Base-by-base conservation (phyloP, 2,329 filamentous ascomycete genomes). In the Thermochaetoides dissita region DNA sequence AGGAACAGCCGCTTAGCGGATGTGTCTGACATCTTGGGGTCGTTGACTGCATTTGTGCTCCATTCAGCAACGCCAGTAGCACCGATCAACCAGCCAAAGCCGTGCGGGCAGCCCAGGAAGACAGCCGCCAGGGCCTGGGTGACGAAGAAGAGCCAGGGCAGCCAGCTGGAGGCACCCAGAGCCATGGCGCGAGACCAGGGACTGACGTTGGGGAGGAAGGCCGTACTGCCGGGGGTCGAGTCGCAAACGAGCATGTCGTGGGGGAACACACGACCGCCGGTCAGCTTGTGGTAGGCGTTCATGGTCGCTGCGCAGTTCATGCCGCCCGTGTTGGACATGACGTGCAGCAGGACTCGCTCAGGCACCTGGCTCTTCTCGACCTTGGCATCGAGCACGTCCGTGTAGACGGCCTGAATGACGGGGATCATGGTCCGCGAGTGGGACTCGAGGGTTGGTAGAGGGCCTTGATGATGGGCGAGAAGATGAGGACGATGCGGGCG, bases 251-350 rank as follows among this genome's bases (percentile, higher is more conserved):
- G 54, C 7, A 75, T 59, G 24, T 61, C 54, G 46, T 73, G 68
- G 2, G 69, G 70, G 47, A 74, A 55, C 12, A 59, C 47, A 30
- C 57, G 47, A 6, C 51, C 46, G 7, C 55, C 58, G 51, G 63
- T 55, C 5, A 51, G 56, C 11, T 64, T 51, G 4, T 55, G 55
- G 53, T 68, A 73, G 0, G 64, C 67, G 46, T 71, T 62, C 9
- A 73, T 51, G 0, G 67, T 64, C 1, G 70, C 63, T 0, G 67
- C 69, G 38, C 65, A 63, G 59, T 68, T 71, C 43, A 72, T 71
- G 10, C 64, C 69, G 10, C 74, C 74, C 0, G 72, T 74, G 54
- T 75, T 77, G 46, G 72, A 76, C 65, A 77, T 73, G 49, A 61
- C 59, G 42, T 76, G 72, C 1, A 71, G 53, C 11, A 76, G 56